These are phyloP conservation scores for Priceomyces medius DNA, from an alignment of 805 yeast species.

Conservation along the genomic window DNA sequence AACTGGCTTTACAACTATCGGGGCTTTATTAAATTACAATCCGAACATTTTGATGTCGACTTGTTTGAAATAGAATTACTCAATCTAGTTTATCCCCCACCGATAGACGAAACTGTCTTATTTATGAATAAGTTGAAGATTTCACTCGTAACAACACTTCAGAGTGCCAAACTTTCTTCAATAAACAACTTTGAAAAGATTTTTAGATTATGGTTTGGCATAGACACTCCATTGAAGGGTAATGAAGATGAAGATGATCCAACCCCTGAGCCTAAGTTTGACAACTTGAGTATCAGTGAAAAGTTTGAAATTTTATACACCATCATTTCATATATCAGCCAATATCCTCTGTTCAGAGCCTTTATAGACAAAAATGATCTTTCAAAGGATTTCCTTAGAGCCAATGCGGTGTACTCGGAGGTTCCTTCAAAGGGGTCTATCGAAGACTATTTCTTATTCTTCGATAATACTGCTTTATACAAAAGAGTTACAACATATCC, in stretches of 20 bases:
- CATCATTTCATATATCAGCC: constrained; percentile 44
- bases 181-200: constrained; percentile 32
- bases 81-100: constrained; percentile 31
- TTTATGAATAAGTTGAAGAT: constrained; percentile 45
- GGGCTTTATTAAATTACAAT: constrained; percentile 47
- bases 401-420: constrained; percentile 13
- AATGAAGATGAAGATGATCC: constrained; percentile 21
- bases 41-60: constrained; percentile 57
- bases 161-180: constrained; percentile 32
- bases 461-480: constrained; percentile 56
- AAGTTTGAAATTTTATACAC: constrained; percentile 50
- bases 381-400: constrained; percentile 24
- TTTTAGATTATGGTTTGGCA: constrained; percentile 35
- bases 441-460: constrained; percentile 38
- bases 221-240: constrained; percentile 31
- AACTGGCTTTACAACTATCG: constrained; percentile 60
- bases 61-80: constrained; percentile 62
- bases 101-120: constrained; percentile 31
- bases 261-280: constrained; percentile 31
- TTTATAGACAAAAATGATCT: constrained; percentile 43
- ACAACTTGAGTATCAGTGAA: constrained; percentile 40
- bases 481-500: constrained; percentile 28
- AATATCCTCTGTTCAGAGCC: constrained; percentile 44
- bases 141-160: constrained; percentile 40
- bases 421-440: constrained; percentile 10